Base-by-base conservation (phyloP, 1,284 basidiomycete genomes). In the Pterulicium gracile region DNA sequence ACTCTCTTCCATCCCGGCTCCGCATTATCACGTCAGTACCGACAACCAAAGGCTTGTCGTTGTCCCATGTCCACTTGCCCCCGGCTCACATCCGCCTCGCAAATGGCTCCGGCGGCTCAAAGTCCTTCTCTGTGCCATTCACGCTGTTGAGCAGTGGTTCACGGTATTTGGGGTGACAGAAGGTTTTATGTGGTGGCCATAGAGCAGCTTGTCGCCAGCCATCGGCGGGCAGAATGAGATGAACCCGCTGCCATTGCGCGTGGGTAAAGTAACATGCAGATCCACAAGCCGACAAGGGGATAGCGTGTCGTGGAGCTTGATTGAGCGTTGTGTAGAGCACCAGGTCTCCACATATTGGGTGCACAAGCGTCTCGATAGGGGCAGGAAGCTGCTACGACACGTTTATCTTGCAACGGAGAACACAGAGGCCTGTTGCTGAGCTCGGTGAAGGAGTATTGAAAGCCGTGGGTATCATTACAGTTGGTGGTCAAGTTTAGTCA, bases 81-180 rank as follows among this genome's bases (percentile, higher is more conserved):
- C 82, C 77, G 0, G 84, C 87, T 87, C 88, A 91, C 88, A 91
- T 91, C 17, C 88, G 69, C 40, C 83, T 70, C 17, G 75, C 72
- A 62, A 85, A 90, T 0, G 86, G 87, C 39, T 70, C 61, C 0
- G 88, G 88, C 2, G 88, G 81, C 54, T 77, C 77, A 48, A 83
- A 79, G 47, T 80, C 74, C 1, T 67, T 67, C 54, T 87, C 81
- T 14, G 87, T 88, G 12, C 85, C 85, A 57, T 90, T 32, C n/a
- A 32, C 88, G 19, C 65, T 52, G 4, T 79, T 74, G 23, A 91
- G 67, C 10, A 66, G 59, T 4, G 58, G 53, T 54, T 87, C 77
- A 3, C 79, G 73, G 24, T 70, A 71, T 40, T 77, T 71, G 1
- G 78, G 76, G 51, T 88, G 79, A 62, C 89, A 89, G 66, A 86